phyloP scores from a whole-genome alignment of 306 rosid genomes.

The Dalbergia cultrata region DNA sequence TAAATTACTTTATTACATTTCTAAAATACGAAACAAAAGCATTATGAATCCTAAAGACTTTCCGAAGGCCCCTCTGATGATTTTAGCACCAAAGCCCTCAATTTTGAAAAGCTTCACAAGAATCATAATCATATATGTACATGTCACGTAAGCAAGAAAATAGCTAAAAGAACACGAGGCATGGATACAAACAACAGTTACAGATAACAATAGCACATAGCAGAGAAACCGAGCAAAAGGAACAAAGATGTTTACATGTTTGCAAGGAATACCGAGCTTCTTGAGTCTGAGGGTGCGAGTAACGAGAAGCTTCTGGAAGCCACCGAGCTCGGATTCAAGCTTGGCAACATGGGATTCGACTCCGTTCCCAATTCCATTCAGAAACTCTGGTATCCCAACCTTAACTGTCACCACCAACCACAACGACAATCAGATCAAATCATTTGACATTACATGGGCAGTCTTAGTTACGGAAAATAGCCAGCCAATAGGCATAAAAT shows the following conservation, averaged over 20 bases:
- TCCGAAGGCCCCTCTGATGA: neutral
- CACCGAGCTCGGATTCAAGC: conserved; percentile 84
- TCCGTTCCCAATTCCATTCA: conserved; percentile 81
- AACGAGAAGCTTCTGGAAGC: conserved; percentile 78
- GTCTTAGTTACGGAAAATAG: too few relatives aligned
- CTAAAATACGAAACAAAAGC: neutral
- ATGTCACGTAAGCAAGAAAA: neutral
- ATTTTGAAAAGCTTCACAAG: conserved; percentile 5
- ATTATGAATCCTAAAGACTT: neutral
- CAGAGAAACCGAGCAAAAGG: neutral
- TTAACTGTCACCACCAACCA: conserved; percentile 60
- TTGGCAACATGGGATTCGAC: conserved; percentile 81
- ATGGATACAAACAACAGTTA: neutral
- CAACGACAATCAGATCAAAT: too few relatives aligned
- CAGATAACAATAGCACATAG: neutral
- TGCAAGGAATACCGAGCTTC: conserved; percentile 86
- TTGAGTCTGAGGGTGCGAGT: conserved; percentile 85
- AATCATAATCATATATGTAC: too few relatives aligned
- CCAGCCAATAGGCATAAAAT: too few relatives aligned
- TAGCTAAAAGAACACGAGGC: neutral
- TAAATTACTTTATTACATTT: neutral
- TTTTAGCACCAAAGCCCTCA: neutral
- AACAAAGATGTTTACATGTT: conserved; percentile 62
- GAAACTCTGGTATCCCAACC: conserved; percentile 89
- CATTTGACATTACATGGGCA: too few relatives aligned